A percentile compares a stretch with the other conserved stretches of the same genome.
Conservation (phyloP, 306 rosid species). For the Albizia julibrissin region DNA sequence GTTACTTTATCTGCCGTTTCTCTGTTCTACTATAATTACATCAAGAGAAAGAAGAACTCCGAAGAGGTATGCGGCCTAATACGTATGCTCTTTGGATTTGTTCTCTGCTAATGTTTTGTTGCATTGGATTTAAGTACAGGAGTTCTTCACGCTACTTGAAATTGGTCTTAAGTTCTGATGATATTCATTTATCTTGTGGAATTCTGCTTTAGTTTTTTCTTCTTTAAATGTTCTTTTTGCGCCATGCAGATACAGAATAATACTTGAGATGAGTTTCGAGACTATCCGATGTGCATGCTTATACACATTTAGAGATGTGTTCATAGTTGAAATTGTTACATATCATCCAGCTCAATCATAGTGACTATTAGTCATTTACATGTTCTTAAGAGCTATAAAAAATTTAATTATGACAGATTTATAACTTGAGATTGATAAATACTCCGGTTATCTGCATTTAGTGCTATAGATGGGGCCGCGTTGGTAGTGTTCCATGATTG, state of each 20-base stretch:
- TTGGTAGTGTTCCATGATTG: neutral
- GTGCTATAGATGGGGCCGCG: neutral
- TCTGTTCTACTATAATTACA: conserved; percentile 48
- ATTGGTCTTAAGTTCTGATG: neutral
- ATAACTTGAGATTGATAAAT: neutral
- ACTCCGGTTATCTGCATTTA: conserved; percentile 21
- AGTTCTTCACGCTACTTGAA: neutral
- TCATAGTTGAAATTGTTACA: neutral
- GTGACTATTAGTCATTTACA: conserved; percentile 6
- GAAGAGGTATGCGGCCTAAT: conserved; percentile 42
- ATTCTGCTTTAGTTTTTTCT: conserved; percentile 5
- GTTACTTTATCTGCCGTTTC: conserved; percentile 79
- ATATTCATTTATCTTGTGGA: neutral
- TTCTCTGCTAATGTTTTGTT: neutral
- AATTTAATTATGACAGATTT: neutral
- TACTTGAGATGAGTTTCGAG: conserved; percentile 9
- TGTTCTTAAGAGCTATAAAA: neutral
- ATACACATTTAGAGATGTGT: neutral
- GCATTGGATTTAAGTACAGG: neutral
- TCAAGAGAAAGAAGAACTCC: conserved; percentile 46
- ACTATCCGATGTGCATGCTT: neutral
- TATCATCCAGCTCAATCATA: neutral
- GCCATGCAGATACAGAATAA: neutral
- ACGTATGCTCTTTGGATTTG: neutral
- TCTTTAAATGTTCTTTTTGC: conserved; percentile 4